These are phyloP conservation scores for Meira nashicola DNA, from an alignment of 1,284 basidiomycete species.

Conservation along the genomic window DNA sequence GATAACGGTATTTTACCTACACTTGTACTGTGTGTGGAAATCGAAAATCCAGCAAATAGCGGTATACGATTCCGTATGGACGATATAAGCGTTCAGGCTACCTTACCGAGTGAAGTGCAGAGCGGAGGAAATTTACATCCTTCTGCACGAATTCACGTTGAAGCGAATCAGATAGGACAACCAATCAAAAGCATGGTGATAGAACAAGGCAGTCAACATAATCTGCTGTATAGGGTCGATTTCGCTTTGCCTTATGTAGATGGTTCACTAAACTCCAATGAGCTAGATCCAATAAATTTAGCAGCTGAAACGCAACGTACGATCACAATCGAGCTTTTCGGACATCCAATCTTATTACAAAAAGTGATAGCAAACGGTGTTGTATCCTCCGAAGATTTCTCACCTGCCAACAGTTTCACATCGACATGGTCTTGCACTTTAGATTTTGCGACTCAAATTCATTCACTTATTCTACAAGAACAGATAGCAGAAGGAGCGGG, in stretches of 20 bases:
- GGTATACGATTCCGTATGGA: constrained; percentile 9
- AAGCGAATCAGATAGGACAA: neutral
- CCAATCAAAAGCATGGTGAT: neutral
- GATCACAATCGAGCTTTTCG: constrained; percentile 10
- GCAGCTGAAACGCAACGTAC: constrained; percentile 2
- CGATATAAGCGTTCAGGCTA: neutral
- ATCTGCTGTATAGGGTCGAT: constrained; percentile 10
- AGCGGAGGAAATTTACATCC: too few relatives aligned
- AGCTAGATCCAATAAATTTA: neutral
- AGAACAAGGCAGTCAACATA: constrained; percentile 12
- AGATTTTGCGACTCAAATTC: constrained; percentile 1
- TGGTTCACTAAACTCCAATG: neutral
- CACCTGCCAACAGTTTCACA: constrained; percentile 6
- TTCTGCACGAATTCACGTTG: neutral
- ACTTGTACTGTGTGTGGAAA: constrained; percentile 14
- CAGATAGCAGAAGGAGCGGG: neutral
- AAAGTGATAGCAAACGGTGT: neutral
- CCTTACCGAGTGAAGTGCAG: neutral
- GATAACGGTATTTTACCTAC: neutral
- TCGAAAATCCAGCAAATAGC: constrained; percentile 11
- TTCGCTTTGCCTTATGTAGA: constrained; percentile 2
- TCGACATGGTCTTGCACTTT: constrained; percentile 14
- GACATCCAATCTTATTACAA: constrained; percentile 8
- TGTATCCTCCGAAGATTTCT: neutral
- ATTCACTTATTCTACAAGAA: neutral